Conservation (phyloP, 805 yeast species). For the Brettanomyces bruxellensis region DNA sequence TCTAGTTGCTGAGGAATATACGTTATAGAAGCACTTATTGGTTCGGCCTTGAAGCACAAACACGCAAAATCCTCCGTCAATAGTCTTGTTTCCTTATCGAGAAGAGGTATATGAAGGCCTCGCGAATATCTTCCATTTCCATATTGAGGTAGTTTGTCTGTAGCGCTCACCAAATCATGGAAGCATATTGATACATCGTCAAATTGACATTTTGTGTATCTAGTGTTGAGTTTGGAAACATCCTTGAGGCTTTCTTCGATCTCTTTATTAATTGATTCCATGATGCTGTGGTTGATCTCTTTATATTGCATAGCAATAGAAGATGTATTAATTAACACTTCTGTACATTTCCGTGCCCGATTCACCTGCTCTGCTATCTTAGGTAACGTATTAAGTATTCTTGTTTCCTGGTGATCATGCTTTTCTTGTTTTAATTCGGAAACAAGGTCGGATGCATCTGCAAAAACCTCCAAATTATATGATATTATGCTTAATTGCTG, state of each 20-base stretch:
- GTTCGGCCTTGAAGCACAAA: conserved; percentile 35
- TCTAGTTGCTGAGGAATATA: conserved; percentile 43
- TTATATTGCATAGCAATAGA: conserved; percentile 34
- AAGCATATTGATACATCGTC: not conserved
- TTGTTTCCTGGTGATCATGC: too few relatives aligned
- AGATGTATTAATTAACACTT: conserved; percentile 23
- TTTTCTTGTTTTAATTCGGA: too few relatives aligned
- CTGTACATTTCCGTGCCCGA: conserved; percentile 20
- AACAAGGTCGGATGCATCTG: too few relatives aligned
- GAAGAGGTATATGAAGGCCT: conserved; percentile 5
- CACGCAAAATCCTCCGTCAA: conserved; percentile 21
- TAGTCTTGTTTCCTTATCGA: conserved; percentile 2
- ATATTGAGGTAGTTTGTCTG: conserved; percentile 16
- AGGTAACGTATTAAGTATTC: conserved; percentile 24
- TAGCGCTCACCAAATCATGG: not conserved
- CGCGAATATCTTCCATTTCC: conserved; percentile 1
- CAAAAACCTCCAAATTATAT: too few relatives aligned
- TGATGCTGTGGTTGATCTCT: conserved; percentile 32
- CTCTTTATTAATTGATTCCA: conserved; percentile 33
- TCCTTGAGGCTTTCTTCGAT: conserved; percentile 10
- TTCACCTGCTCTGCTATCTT: conserved; percentile 22
- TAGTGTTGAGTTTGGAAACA: not conserved
- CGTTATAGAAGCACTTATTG: conserved; percentile 42
- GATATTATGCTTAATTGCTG: too few relatives aligned
- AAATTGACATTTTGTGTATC: not conserved